phyloP scores from a whole-genome alignment of 306 rosid genomes.

The Prunus mongolica region DNA sequence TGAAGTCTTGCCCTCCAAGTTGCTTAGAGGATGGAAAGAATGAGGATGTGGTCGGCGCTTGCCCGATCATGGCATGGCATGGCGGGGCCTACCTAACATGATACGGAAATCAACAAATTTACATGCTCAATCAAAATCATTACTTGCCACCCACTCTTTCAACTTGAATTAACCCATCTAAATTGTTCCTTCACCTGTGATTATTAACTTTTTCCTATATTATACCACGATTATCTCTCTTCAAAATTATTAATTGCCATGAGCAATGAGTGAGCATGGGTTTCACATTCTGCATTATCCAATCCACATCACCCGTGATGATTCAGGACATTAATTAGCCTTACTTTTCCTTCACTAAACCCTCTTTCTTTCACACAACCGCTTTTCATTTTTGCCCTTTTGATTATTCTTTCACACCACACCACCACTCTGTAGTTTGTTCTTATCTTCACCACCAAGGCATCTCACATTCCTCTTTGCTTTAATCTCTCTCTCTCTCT shows the following conservation, averaged over 20 bases:
- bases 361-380: not conserved
- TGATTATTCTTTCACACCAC: not conserved
- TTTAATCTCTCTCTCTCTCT: not conserved
- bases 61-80: not conserved
- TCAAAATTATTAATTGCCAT: too few relatives aligned
- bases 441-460: constrained; percentile 44
- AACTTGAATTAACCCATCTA: too few relatives aligned
- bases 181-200: too few relatives aligned
- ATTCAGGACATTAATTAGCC: not conserved
- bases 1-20: not conserved
- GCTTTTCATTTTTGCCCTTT: not conserved
- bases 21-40: not conserved
- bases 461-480: constrained; percentile 25
- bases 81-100: not conserved
- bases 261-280: too few relatives aligned
- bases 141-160: not conserved
- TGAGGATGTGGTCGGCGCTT: not conserved
- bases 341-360: not conserved
- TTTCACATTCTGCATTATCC: too few relatives aligned
- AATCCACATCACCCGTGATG: too few relatives aligned
- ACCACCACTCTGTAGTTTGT: constrained; percentile 14
- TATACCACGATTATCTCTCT: too few relatives aligned
- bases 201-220: too few relatives aligned
- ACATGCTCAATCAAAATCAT: too few relatives aligned
- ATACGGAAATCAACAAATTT: too few relatives aligned